Evolutionary conservation across 257 asterid species (phyloP).

Genomic region (Solanum stenotomum): DNA sequence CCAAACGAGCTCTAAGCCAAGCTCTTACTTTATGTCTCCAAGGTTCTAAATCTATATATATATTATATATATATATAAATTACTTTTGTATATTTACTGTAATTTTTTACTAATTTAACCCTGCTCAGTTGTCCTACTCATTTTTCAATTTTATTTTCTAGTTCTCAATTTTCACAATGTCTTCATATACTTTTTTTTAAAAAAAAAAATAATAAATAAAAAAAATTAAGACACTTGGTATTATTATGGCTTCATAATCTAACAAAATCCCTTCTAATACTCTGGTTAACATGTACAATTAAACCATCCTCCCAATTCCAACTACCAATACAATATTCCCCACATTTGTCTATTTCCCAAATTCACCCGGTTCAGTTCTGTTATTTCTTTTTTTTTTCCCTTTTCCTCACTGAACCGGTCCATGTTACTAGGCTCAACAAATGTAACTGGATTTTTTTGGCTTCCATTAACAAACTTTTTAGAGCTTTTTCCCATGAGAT

Average conservation of each 20-base stretch:
- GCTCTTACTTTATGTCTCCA: no score
- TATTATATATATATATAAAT: no score
- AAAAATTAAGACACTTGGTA: neutral
- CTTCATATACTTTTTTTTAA: no score
- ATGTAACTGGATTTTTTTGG: neutral
- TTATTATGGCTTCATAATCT: neutral
- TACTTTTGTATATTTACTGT: no score
- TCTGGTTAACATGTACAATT: neutral
- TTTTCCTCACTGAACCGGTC: neutral
- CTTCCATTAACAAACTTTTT: neutral
- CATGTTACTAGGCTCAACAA: neutral
- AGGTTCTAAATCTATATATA: no score
- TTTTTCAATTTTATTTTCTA: no score
- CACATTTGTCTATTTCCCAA: neutral
- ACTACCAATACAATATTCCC: neutral
- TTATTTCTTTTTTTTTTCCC: neutral
- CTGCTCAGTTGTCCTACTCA: no score
- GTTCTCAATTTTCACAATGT: no score
- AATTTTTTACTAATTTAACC: no score
- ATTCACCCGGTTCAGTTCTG: slow-evolving; percentile 1
- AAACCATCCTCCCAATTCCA: neutral
- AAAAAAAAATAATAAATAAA: no score
- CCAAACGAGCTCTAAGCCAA: no score
- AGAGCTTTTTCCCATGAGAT: neutral
- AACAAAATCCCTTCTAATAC: neutral